Conservation (phyloP, 2,329 filamentous ascomycete species). For the Phoma sp. region DNA sequence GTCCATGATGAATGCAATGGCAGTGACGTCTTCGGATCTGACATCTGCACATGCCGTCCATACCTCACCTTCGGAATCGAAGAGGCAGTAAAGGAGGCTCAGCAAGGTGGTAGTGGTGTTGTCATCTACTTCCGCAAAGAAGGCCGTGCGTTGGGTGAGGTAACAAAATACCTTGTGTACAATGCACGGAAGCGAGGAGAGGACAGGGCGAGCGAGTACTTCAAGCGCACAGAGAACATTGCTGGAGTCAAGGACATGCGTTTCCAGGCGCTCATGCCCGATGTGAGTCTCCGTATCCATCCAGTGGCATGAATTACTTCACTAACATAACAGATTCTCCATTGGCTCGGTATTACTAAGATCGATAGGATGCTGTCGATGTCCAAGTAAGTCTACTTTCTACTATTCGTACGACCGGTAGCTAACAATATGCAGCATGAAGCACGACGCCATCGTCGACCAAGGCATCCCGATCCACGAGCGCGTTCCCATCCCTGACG, state of each 20-base stretch:
- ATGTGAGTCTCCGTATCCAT: conserved; percentile 53
- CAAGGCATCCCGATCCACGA: conserved; percentile 89
- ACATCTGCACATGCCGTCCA: conserved; percentile 95
- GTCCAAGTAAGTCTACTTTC: conserved; percentile 74
- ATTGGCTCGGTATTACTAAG: conserved; percentile 98
- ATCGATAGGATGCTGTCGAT: conserved; percentile 99
- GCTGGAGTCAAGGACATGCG: conserved; percentile 96
- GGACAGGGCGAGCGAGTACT: conserved; percentile 87
- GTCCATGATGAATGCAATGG: conserved; percentile 94
- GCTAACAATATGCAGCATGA: conserved; percentile 68
- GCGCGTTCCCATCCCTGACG: conserved; percentile 88
- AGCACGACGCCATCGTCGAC: conserved; percentile 86
- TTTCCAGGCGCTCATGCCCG: conserved; percentile 97
- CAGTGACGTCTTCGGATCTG: conserved; percentile 95
- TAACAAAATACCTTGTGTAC: conserved; percentile 87
- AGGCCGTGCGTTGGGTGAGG: conserved; percentile 90
- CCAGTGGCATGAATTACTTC: background rate
- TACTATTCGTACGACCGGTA: background rate
- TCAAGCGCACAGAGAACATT: conserved; percentile 97
- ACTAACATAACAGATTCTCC: conserved; percentile 67
- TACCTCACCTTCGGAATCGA: conserved; percentile 98
- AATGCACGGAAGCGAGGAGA: conserved; percentile 79
- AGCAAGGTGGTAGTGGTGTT: conserved; percentile 89
- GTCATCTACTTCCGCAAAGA: conserved; percentile 99
- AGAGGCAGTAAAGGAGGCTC: conserved; percentile 96